phyloP scores from a whole-genome alignment of 2,329 filamentous ascomycete genomes.

The Cladosporium sp. region DNA sequence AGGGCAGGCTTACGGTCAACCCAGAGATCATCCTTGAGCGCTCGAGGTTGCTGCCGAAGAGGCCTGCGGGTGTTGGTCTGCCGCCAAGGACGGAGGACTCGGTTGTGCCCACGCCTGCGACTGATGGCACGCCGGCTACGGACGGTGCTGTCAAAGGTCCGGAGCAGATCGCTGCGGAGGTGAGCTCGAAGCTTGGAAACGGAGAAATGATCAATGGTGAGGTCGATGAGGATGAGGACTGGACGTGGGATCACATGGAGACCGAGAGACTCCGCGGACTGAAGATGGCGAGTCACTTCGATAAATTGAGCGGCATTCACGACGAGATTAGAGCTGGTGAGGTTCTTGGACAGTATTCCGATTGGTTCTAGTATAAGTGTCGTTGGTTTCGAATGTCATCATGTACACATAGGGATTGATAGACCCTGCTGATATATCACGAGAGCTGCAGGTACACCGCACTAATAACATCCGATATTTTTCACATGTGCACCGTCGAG shows the following conservation, averaged over 20 bases:
- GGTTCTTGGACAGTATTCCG: conserved; percentile 17
- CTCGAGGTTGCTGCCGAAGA: conserved; percentile 66
- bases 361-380: conserved; percentile 2
- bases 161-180: conserved; percentile 22
- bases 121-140: conserved; percentile 19
- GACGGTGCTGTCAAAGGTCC: conserved; percentile 17
- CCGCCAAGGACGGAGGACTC: conserved; percentile 24
- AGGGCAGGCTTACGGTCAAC: conserved; percentile 68
- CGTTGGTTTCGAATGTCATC: neutral
- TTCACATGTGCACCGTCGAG: no score
- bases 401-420: neutral
- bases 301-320: conserved; percentile 48
- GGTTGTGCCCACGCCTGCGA: conserved; percentile 7
- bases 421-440: neutral
- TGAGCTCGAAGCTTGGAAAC: conserved; percentile 22
- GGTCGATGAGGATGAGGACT: conserved; percentile 35
- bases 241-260: conserved; percentile 58
- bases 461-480: no score
- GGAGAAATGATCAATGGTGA: neutral
- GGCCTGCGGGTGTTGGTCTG: conserved; percentile 52
- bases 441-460: no score
- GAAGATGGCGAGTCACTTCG: conserved; percentile 50
- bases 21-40: conserved; percentile 69
- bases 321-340: conserved; percentile 44
- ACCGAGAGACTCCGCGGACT: conserved; percentile 50